phyloP scores from a whole-genome alignment of 768 basidiomycete genomes.

The Tubosaeta sp. region DNA sequence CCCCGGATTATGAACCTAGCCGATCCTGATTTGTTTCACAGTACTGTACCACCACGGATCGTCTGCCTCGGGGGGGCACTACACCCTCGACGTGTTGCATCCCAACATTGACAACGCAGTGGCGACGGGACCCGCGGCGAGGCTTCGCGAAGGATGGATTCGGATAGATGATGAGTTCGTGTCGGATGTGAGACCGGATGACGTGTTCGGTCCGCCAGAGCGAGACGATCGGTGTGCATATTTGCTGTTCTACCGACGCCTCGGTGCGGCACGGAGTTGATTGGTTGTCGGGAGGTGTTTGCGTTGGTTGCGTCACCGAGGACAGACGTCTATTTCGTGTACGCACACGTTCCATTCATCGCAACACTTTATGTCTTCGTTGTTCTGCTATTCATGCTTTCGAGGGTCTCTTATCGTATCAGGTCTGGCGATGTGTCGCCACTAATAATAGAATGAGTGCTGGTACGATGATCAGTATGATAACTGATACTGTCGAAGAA shows the following conservation, averaged over 20 bases:
- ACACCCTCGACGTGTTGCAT: conserved; percentile 87
- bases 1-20: background rate
- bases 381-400: background rate
- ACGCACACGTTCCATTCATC: background rate
- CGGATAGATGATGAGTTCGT: conserved; percentile 92
- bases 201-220: conserved; percentile 58
- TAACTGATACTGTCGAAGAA: background rate
- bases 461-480: too few relatives aligned
- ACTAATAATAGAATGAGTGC: background rate
- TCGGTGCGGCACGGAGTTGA: conserved; percentile 22
- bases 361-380: background rate
- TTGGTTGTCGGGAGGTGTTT: background rate
- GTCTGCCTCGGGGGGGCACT: conserved; percentile 90
- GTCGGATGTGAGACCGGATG: conserved; percentile 61
- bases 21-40: conserved; percentile 21
- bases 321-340: background rate
- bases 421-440: background rate
- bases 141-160: conserved; percentile 71
- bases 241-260: conserved; percentile 76
- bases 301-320: background rate
- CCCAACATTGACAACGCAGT: conserved; percentile 51
- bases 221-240: conserved; percentile 75
- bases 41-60: conserved; percentile 92
- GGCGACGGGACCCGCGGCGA: conserved; percentile 11
- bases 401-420: background rate